Conservation (phyloP, 31 red algal species). For the Bonnemaisonia californica region DNA sequence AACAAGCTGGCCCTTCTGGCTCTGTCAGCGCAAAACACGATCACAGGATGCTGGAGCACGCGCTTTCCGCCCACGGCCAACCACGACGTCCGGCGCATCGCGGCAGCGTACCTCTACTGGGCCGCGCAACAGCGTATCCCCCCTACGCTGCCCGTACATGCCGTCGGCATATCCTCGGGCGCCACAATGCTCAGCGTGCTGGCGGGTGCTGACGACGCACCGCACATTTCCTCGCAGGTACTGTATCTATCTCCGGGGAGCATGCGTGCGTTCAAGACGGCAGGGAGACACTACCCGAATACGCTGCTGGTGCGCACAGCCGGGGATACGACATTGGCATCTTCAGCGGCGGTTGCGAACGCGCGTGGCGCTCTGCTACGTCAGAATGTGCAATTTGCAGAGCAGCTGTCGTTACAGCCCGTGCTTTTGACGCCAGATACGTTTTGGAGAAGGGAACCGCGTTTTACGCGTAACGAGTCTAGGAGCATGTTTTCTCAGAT, state of each 20-base stretch:
- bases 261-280: constrained; percentile 52
- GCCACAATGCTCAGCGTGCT: constrained; percentile 61
- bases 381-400: constrained; percentile 45
- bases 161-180: constrained; percentile 59
- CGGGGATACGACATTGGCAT: constrained; percentile 48
- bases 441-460: constrained; percentile 48
- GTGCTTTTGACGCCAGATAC: constrained; percentile 35
- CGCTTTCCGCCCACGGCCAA: constrained; percentile 45
- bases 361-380: constrained; percentile 37
- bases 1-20: constrained; percentile 60
- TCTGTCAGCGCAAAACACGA: constrained; percentile 35
- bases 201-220: constrained; percentile 9
- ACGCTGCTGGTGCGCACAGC: constrained; percentile 52
- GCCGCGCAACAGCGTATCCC: constrained; percentile 26
- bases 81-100: constrained; percentile 42
- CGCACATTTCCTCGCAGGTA: constrained; percentile 35
- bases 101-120: constrained; percentile 43
- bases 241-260: constrained; percentile 67
- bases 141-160: constrained; percentile 26
- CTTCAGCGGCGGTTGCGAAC: constrained; percentile 30
- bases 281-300: constrained; percentile 41
- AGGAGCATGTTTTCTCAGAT: constrained; percentile 42
- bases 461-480: constrained; percentile 36
- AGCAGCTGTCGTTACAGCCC: constrained; percentile 25
- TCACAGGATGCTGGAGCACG: constrained; percentile 68